Percentiles rank a stretch among this genome's conserved stretches.
Evolutionary conservation across 169 alveolate genomes (phyloP).

Genomic region (Plasmodium chabaudi): DNA sequence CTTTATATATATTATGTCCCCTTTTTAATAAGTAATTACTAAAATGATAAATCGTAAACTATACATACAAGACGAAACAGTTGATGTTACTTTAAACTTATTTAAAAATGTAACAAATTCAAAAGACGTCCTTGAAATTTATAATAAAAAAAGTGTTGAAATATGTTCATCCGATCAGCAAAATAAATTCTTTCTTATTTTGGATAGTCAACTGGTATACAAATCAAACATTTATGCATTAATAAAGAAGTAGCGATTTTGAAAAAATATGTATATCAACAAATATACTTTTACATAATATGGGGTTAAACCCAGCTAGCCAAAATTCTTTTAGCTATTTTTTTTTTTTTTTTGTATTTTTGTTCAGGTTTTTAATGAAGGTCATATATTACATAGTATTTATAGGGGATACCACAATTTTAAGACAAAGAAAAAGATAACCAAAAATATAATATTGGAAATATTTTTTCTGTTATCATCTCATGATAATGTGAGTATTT

Average conservation of each 20-base stretch:
- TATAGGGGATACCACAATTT: constrained; percentile 48
- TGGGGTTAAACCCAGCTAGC: background rate
- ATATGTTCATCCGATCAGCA: background rate
- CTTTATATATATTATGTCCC: no score
- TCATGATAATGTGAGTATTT: constrained; percentile 46
- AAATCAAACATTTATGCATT: no score
- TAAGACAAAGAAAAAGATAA: constrained; percentile 33
- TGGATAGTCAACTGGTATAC: constrained; percentile 37
- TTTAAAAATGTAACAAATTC: constrained; percentile 70
- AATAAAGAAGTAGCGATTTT: background rate
- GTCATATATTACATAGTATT: constrained; percentile 58
- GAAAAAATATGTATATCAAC: background rate
- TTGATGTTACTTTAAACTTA: constrained; percentile 33
- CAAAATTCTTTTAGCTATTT: background rate
- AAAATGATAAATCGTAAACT: constrained; percentile 11
- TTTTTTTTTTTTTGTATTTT: background rate
- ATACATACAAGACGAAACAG: constrained; percentile 26
- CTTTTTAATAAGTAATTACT: background rate
- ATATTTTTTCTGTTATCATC: constrained; percentile 46
- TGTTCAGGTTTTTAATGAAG: constrained; percentile 41
- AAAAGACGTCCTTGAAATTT: constrained; percentile 13
- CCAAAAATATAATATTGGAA: constrained; percentile 50
- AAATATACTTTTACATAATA: background rate
- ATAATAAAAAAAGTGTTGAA: constrained; percentile 1
- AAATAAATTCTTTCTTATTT: constrained; percentile 34